Base-by-base conservation (phyloP, 2,329 filamentous ascomycete species). In the Pseudomassariella vexata region DNA sequence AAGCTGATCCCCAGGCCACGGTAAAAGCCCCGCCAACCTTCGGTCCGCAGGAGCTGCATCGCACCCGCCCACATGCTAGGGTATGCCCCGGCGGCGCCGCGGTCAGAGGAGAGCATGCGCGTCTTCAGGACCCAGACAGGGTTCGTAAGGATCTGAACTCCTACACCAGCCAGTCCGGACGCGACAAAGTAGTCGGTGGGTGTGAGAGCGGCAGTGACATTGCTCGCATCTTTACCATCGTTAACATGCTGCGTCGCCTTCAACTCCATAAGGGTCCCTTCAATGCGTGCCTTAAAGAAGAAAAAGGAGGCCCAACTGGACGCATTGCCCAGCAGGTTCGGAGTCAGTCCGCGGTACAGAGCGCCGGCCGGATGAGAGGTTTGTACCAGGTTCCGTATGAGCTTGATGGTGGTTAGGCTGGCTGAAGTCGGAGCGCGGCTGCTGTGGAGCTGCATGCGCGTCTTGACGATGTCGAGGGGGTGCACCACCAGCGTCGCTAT, bases 91-190 rank as follows among this genome's bases (percentile, higher is more conserved):
- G 71, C 74, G 5, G 78, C 71, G 34, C 75, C 68, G 30, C 76
- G 75, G 44, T 92, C 85, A 4, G 85, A 89, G 19, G 88, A 87
- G 16, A 96, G 69, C 88, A 98, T 96, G 41, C 92, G 83, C 7
- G 90, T 96, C 67, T 96, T 96, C 56, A 98, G 79, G 3, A 98
- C 92, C 92, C 92, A 98, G 48, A 98, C 81, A 3, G 92, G 92
- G 55, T 96, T 96, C 19, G 92, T 96, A 44, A 90, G 70, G 19
- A 85, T 63, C 25, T 89, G 83, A 2, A 88, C 94, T 24, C 85
- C 59, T 12, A 82, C 67, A 19, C 90, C 89, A 43, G 72, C 65
- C 18, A 70, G 51, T n/a, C 66, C 84, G 20, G 85, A 89, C 4
- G 88, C 78, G 28, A 82, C 49, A 55, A 95, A 90, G 63, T 89